Base-by-base conservation (phyloP, 2,329 filamentous ascomycete genomes). In the Aspergillus hiratsukae region DNA sequence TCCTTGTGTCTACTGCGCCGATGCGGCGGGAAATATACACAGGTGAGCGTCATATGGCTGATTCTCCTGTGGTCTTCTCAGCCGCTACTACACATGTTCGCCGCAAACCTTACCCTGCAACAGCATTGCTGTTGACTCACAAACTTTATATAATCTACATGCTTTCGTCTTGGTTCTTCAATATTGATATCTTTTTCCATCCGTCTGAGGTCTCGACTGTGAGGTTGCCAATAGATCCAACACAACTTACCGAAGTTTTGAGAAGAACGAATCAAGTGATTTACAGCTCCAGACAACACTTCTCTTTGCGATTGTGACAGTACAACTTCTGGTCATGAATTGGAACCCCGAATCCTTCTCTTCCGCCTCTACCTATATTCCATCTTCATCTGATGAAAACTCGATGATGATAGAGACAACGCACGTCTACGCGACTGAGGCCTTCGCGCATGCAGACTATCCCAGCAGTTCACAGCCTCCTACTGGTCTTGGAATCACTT, bases 401-500 rank as follows among this genome's bases (percentile, higher is more conserved):
- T 17, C 19, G 31, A 53, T 55, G 35, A 48, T 57, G 50, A 46
- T 66, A 48, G 63, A 67, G 35, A 49, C 58, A 45, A 52, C 60
- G 31, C 56, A 59, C 19, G 37, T 56, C 14, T 73, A 70, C 56
- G 59, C 67, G 3, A 66, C 67, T 19, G 59, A 66, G 0, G 51
- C 58, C 7, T 59, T 56, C n/a, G 35, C 58, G n/a, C 52, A 54
- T 2, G 45, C 59, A 14, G 53, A 61, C 52, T 62, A 66, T 51
- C 45, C 58, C 50, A 29, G 55, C 46, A 51, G 56, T 40, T 56
- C 64, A 23, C 60, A 64, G 37, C 54, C 58, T 28, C 23, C 58
- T 3, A 49, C 64, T 28, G 71, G 72, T 9, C 55, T 75, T 27
- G 73, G 72, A 1, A 72, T 75, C 25, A 64, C 68, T 10, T 57